Conservation (phyloP, 139 green algal species). For the Cymbomonas tetramitiformis region DNA sequence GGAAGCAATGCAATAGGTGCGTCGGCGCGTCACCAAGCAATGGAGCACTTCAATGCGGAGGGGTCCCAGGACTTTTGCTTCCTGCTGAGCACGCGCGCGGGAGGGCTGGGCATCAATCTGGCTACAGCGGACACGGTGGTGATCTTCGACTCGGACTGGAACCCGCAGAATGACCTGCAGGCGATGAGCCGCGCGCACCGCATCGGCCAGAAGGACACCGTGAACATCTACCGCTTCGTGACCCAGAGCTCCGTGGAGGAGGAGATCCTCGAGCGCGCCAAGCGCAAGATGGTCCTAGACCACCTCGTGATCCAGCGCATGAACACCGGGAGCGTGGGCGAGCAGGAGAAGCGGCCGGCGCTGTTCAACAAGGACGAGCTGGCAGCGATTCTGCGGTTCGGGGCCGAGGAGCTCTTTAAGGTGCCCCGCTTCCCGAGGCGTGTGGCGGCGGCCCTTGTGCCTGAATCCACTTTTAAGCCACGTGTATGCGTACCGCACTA, state of each 20-base stretch:
- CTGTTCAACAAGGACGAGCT: conserved; percentile 90
- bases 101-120: conserved; percentile 79
- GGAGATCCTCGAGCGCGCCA: conserved; percentile 79
- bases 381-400: conserved; percentile 82
- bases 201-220: conserved; percentile 82
- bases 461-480: conserved; percentile 9
- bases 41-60: conserved; percentile 89
- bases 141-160: conserved; percentile 58
- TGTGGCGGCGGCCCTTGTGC: too few species aligned
- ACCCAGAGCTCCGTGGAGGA: conserved; percentile 75
- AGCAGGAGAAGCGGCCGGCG: conserved; percentile 36
- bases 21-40: conserved; percentile 52
- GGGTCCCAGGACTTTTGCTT: conserved; percentile 81
- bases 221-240: conserved; percentile 88
- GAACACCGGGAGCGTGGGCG: conserved; percentile 45
- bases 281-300: conserved; percentile 90
- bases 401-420: conserved; percentile 86
- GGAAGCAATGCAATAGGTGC: conserved; percentile 61
- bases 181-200: conserved; percentile 83
- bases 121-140: conserved; percentile 66
- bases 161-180: conserved; percentile 60
- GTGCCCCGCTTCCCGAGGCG: too few species aligned
- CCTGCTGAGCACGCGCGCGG: conserved; percentile 75
- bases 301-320: conserved; percentile 87
- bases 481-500: too few species aligned